These are phyloP conservation scores for Irpex sp. DNA, from an alignment of 1,284 basidiomycete genomes.

Conservation along the genomic window DNA sequence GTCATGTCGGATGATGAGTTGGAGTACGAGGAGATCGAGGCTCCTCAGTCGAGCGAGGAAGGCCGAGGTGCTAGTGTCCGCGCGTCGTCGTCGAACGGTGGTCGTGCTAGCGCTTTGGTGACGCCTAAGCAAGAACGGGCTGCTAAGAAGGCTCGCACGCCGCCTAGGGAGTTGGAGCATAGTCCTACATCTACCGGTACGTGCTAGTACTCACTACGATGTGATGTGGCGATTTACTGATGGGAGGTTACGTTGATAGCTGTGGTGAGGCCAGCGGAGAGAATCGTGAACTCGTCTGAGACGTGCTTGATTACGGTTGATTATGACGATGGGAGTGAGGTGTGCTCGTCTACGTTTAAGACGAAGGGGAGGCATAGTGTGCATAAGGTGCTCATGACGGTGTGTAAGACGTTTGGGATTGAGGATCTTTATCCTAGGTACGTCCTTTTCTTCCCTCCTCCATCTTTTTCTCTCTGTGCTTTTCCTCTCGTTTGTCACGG, in stretches of 20 bases:
- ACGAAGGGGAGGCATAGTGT: slow-evolving; percentile 25
- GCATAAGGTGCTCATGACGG: slow-evolving; percentile 24
- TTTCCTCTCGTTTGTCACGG: neutral
- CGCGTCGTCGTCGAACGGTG: neutral
- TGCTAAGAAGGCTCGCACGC: neutral
- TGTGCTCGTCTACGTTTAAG: slow-evolving; percentile 19
- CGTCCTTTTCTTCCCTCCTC: neutral
- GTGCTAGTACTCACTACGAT: neutral
- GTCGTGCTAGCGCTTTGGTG: neutral
- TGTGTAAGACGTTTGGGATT: slow-evolving; percentile 25
- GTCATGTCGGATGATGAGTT: neutral
- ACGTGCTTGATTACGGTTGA: slow-evolving; percentile 5
- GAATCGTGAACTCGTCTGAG: neutral
- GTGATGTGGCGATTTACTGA: no score
- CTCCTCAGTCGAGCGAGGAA: neutral
- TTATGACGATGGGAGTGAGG: slow-evolving; percentile 4
- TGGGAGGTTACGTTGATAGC: no score
- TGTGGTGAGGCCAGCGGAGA: neutral
- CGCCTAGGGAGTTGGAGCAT: neutral
- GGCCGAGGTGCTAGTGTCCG: neutral
- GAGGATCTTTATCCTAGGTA: slow-evolving; percentile 19
- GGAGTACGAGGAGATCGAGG: neutral
- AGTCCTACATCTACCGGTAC: neutral
- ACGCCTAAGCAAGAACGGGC: neutral
- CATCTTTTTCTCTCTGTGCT: no score